Evolutionary conservation across 179 eudicot species (phyloP).

Genomic region (Beta lomatogona): DNA sequence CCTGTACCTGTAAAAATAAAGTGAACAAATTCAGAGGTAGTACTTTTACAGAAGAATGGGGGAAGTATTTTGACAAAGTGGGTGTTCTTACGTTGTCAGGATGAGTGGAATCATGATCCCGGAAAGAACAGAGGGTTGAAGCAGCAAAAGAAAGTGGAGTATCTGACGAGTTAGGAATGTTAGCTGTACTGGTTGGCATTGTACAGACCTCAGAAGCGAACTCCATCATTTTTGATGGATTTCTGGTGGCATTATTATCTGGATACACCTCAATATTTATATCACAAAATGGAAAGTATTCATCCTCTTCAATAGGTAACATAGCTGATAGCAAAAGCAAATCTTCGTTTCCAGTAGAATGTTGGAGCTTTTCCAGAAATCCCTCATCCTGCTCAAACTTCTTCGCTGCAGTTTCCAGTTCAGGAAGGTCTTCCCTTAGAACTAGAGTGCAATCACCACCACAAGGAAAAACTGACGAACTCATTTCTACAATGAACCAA

Average conservation of each 20-base stretch:
- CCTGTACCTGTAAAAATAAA: conserved; percentile 40
- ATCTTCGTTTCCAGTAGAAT: conserved; percentile 42
- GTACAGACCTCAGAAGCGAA: conserved; percentile 23
- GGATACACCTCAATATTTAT: conserved; percentile 34
- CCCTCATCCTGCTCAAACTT: conserved; percentile 73
- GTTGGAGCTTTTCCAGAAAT: conserved; percentile 45
- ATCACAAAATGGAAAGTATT: conserved; percentile 72
- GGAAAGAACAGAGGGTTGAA: conserved; percentile 49
- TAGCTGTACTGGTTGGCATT: conserved; percentile 23
- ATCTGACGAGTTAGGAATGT: conserved; percentile 38
- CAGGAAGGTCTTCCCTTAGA: conserved; percentile 64
- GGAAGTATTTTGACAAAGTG: neutral
- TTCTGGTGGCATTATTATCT: conserved; percentile 22
- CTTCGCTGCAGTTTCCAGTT: conserved; percentile 79
- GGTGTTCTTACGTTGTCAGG: conserved; percentile 45
- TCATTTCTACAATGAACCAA: conserved; percentile 44
- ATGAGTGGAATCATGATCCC: conserved; percentile 27
- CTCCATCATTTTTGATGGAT: conserved; percentile 31
- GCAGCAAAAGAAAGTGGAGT: conserved; percentile 58
- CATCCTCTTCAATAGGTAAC: conserved; percentile 52
- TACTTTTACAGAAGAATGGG: neutral
- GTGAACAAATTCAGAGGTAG: neutral
- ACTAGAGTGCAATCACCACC: conserved; percentile 56
- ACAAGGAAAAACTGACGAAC: conserved; percentile 60
- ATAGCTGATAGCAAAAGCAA: conserved; percentile 36